Base-by-base conservation (phyloP, 108 stramenopile species). In the Schizochytrium sp. region DNA sequence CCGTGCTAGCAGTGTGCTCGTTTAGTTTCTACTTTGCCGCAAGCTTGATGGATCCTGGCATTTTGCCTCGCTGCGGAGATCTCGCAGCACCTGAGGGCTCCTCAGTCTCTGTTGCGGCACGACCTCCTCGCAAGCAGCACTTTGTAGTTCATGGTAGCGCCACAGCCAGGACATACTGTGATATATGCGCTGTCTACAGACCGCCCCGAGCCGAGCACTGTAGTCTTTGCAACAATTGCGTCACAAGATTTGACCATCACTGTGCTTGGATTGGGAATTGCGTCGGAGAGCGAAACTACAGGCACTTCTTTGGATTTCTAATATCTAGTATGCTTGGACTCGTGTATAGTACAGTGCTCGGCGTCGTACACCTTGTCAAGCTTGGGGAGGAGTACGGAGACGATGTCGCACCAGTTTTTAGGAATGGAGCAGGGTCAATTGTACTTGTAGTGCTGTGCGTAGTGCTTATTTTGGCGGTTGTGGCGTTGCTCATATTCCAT, bases 201-300 rank as follows among this genome's bases (percentile, higher is more conserved):
- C 93, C 94, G 41, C 93, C 93, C 7, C 89, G 93, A 40, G 83
- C 93, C 13, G 94, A 94, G 91, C 94, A 94, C 61, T 94, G 94
- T 69, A 46, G 49, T 45, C 15, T 42, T 17, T 94, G 94, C 88
- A 72, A 92, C 47, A 87, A 91, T 47, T 94, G 94, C 92, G 93
- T 94, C n/a, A 90, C 89, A 4, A 56, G 91, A 64, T 94, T 94
- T 88, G 94, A 94, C 90, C 94, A 94, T 83, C 94, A 94, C 88
- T 94, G 94, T 92, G 91, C 93, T 45, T 94, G 92, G 92, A 87
- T 92, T 13, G 88, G 91, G 46, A 94, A 90, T 59, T 94, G 94
- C 72, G 90, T 94, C 50, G 94, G 93, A 13, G 41, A n/a, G 13
- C 57, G 93, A 5, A 94, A 94, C 92, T 89, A 93, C 47, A 83